Percentiles rank a stretch among this genome's conserved stretches.
Evolutionary conservation across 2,329 filamentous ascomycete genomes (phyloP).

Genomic region (Claviceps sp.): DNA sequence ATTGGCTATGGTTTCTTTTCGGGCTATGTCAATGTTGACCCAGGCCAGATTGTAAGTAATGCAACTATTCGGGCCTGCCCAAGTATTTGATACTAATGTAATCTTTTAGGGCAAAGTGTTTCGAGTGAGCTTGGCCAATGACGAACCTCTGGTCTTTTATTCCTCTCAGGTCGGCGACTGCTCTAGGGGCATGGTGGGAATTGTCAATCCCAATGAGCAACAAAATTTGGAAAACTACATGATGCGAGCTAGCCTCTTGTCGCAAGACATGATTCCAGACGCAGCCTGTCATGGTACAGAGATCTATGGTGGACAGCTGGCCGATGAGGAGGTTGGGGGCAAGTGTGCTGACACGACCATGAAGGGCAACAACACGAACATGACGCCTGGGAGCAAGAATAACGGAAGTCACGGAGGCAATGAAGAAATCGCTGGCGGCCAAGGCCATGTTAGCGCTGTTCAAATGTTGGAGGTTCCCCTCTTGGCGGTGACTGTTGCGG

Average conservation of each 20-base stretch:
- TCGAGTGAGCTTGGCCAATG: constrained; percentile 19
- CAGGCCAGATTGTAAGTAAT: constrained; percentile 16
- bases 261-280: constrained; percentile 15
- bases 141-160: constrained; percentile 23
- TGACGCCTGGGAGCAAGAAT: neutral
- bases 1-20: constrained; percentile 25
- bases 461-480: neutral
- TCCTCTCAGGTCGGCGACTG: constrained; percentile 26
- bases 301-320: constrained; percentile 18
- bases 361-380: neutral
- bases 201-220: constrained; percentile 20
- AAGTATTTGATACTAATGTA: neutral
- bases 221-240: constrained; percentile 20
- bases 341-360: neutral
- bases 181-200: constrained; percentile 25
- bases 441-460: constrained; percentile 1
- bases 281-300: constrained; percentile 16
- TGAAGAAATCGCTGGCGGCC: neutral
- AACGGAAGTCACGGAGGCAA: neutral
- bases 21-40: constrained; percentile 18
- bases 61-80: too few species aligned
- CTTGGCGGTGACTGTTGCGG: neutral
- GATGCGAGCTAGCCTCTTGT: constrained; percentile 15
- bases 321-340: constrained; percentile 5
- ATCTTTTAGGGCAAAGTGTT: constrained; percentile 21